These are phyloP conservation scores for Curvularia sp. DNA, from an alignment of 2,329 filamentous ascomycete species.

Conservation along the genomic window DNA sequence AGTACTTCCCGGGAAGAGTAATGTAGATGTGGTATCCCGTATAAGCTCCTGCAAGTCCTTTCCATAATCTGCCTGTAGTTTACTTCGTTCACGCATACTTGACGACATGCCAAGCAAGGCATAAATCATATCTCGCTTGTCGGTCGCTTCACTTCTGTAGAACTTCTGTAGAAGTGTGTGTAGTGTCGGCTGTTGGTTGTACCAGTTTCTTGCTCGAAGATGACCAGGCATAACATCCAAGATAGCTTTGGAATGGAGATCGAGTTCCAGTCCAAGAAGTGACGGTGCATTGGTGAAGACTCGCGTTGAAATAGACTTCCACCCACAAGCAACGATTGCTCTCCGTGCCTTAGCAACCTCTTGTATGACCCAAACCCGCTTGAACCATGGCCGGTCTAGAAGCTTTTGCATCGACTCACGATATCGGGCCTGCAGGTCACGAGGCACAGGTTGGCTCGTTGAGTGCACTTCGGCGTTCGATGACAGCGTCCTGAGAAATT, in stretches of 20 bases:
- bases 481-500: neutral
- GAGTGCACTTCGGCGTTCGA: too few relatives aligned
- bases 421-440: neutral
- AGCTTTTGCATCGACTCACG: neutral
- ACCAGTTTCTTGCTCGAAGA: neutral
- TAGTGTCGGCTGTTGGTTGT: neutral
- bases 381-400: neutral
- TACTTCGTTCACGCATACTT: neutral
- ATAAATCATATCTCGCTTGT: neutral
- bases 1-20: too few relatives aligned
- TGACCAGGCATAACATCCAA: neutral
- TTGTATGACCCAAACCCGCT: neutral
- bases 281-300: neutral
- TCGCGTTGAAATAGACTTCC: neutral
- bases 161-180: neutral
- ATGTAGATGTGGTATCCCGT: too few relatives aligned
- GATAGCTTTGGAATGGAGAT: neutral
- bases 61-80: neutral
- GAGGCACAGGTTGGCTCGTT: neutral
- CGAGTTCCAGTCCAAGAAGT: neutral
- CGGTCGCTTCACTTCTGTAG: neutral
- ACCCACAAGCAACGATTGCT: neutral
- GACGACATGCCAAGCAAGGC: neutral
- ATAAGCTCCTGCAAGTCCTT: neutral
- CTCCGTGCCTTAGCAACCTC: neutral